phyloP scores from a whole-genome alignment of 2,329 filamentous ascomycete genomes.

The Truncatella angustata region DNA sequence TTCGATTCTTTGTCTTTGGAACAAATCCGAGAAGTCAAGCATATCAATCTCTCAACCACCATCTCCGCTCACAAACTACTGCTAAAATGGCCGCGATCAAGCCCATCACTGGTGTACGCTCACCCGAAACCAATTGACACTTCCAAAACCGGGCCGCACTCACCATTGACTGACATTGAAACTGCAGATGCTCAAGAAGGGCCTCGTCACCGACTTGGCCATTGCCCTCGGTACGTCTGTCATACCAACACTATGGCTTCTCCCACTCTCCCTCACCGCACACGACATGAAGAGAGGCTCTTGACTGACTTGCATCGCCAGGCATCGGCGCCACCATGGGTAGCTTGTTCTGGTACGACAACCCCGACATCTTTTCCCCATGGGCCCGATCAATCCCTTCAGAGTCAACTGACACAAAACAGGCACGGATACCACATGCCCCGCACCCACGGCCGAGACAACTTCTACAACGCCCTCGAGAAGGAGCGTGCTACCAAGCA shows the following conservation, averaged over 20 bases:
- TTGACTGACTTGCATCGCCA: conserved; percentile 35
- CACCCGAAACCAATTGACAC: conserved; percentile 15
- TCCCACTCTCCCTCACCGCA: neutral
- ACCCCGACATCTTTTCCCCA: neutral
- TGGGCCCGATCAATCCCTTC: neutral
- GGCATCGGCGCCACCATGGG: conserved; percentile 54
- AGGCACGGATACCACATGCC: conserved; percentile 65
- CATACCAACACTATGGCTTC: no score
- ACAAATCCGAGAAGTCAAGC: neutral
- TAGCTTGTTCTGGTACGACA: conserved; percentile 56
- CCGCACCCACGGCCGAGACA: conserved; percentile 57
- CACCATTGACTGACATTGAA: conserved; percentile 10
- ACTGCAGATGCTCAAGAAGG: conserved; percentile 59
- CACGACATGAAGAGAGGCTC: no score
- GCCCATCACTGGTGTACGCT: conserved; percentile 60
- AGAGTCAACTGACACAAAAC: neutral
- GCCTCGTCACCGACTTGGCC: conserved; percentile 54
- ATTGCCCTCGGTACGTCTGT: conserved; percentile 53
- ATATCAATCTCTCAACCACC: conserved; percentile 6
- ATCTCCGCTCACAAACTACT: conserved; percentile 12
- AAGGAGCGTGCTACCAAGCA: conserved; percentile 46
- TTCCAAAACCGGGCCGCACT: no score
- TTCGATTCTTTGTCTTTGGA: conserved; percentile 8
- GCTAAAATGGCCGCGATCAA: conserved; percentile 42
- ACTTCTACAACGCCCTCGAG: conserved; percentile 58